phyloP scores from a whole-genome alignment of 768 basidiomycete genomes.

The Tricholoma bakamatsutake region DNA sequence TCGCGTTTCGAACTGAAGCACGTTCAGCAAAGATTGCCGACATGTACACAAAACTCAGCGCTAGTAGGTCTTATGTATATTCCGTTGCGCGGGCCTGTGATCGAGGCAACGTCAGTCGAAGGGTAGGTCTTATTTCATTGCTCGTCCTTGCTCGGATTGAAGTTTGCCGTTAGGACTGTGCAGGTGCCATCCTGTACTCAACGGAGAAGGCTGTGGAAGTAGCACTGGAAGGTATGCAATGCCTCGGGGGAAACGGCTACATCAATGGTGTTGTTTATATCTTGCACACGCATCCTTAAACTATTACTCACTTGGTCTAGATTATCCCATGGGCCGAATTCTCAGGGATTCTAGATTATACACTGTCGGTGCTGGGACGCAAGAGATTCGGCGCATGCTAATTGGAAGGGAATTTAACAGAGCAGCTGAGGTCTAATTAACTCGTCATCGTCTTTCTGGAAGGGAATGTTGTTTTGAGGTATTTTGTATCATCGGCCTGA shows the following conservation, averaged over 20 bases:
- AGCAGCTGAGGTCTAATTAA: slow-evolving; percentile 37
- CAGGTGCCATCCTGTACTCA: slow-evolving; percentile 89
- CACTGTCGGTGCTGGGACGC: slow-evolving; percentile 94
- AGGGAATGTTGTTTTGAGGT: slow-evolving; percentile 1
- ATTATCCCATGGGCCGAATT: slow-evolving; percentile 86
- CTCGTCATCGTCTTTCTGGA: not conserved
- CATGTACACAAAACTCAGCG: slow-evolving; percentile 92
- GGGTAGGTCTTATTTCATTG: slow-evolving; percentile 40
- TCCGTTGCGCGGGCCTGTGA: slow-evolving; percentile 90
- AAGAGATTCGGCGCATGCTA: slow-evolving; percentile 91
- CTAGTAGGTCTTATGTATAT: slow-evolving; percentile 88
- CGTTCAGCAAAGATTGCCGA: slow-evolving; percentile 72
- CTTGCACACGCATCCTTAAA: not conserved
- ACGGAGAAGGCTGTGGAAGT: slow-evolving; percentile 92
- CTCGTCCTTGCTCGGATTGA: not conserved
- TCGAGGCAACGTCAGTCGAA: slow-evolving; percentile 66
- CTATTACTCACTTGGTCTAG: slow-evolving; percentile 30
- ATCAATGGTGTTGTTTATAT: slow-evolving; percentile 63
- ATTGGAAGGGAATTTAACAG: slow-evolving; percentile 92
- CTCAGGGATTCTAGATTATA: slow-evolving; percentile 86
- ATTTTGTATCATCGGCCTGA: slow-evolving; percentile 14
- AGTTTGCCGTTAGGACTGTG: slow-evolving; percentile 68
- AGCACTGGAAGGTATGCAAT: slow-evolving; percentile 88
- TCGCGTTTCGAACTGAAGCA: slow-evolving; percentile 7
- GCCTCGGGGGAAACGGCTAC: slow-evolving; percentile 92